phyloP scores from a whole-genome alignment of 2,329 filamentous ascomycete species.

The Malbranchea cinnamomea region DNA sequence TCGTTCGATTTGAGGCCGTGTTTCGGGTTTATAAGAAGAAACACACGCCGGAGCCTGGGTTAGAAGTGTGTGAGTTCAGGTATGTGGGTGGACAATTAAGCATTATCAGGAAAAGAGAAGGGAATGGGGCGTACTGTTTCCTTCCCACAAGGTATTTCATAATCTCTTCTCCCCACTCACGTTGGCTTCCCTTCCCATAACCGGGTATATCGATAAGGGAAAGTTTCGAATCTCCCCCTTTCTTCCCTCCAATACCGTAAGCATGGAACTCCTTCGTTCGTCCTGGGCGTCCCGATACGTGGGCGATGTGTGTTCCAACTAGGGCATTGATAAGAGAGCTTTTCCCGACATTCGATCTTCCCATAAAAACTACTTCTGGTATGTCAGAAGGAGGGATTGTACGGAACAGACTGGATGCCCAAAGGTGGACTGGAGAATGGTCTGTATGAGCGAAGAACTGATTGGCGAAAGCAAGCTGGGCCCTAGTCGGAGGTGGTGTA shows the following conservation, averaged over 20 bases:
- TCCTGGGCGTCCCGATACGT: slow-evolving; percentile 45
- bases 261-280: slow-evolving; percentile 52
- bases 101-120: not conserved
- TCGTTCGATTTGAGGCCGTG: slow-evolving; percentile 52
- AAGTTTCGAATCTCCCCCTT: slow-evolving; percentile 30
- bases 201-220: slow-evolving; percentile 58
- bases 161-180: slow-evolving; percentile 51
- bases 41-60: slow-evolving; percentile 40
- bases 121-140: slow-evolving; percentile 35
- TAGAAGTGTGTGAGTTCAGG: not conserved
- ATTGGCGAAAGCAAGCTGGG: slow-evolving; percentile 31
- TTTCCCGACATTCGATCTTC: slow-evolving; percentile 58
- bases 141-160: slow-evolving; percentile 51
- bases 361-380: slow-evolving; percentile 52
- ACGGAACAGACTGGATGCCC: slow-evolving; percentile 46
- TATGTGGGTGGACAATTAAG: no score
- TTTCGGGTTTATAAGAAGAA: slow-evolving; percentile 48
- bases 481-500: slow-evolving; percentile 28
- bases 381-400: slow-evolving; percentile 37
- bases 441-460: slow-evolving; percentile 31
- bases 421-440: slow-evolving; percentile 41
- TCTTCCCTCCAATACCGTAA: slow-evolving; percentile 43
- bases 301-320: slow-evolving; percentile 36
- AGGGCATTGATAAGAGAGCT: slow-evolving; percentile 51
- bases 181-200: slow-evolving; percentile 47